These are phyloP conservation scores for Fusarium musae DNA, from an alignment of 2,329 filamentous ascomycete species.

Conservation along the genomic window DNA sequence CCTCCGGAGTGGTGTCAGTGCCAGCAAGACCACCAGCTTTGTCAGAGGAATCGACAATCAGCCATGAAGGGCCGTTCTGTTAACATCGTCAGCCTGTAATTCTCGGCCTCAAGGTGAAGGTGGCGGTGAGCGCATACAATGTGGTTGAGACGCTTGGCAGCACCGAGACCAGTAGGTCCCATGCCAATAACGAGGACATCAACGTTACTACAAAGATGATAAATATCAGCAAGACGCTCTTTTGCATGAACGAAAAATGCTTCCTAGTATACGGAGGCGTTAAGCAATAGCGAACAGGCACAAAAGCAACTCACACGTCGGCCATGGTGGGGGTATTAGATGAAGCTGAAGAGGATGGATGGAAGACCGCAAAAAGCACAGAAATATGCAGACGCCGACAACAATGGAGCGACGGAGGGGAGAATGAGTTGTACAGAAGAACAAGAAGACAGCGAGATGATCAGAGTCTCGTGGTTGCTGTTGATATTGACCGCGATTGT, in stretches of 20 bases:
- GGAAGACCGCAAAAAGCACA: constrained; percentile 22
- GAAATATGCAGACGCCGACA: constrained; percentile 35
- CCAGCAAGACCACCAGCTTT: constrained; percentile 95
- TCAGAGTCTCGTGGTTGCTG: constrained; percentile 44
- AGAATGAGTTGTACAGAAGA: constrained; percentile 44
- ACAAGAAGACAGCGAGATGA: constrained; percentile 36
- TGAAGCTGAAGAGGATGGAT: constrained; percentile 25
- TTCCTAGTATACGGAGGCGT: constrained; percentile 6
- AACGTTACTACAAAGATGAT: constrained; percentile 72
- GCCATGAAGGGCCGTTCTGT: constrained; percentile 91
- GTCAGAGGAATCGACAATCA: constrained; percentile 93
- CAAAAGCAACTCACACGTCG: constrained; percentile 51
- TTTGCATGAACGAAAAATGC: background rate
- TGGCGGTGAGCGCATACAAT: constrained; percentile 72
- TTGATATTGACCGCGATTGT: constrained; percentile 44
- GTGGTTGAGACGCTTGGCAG: constrained; percentile 97
- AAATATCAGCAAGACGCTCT: constrained; percentile 30
- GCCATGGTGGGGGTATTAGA: constrained; percentile 51
- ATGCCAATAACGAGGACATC: constrained; percentile 98
- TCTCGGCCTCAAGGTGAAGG: constrained; percentile 37
- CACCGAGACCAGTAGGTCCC: constrained; percentile 96
- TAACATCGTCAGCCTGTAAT: constrained; percentile 39
- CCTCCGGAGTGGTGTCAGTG: constrained; percentile 93
- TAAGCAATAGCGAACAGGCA: constrained; percentile 11
- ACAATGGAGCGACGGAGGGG: constrained; percentile 31